A percentile compares a stretch with the other conserved stretches of the same genome.
These are phyloP conservation scores for Dianthus caryophyllus DNA, from an alignment of 148 eudicot genomes.

Conservation along the genomic window DNA sequence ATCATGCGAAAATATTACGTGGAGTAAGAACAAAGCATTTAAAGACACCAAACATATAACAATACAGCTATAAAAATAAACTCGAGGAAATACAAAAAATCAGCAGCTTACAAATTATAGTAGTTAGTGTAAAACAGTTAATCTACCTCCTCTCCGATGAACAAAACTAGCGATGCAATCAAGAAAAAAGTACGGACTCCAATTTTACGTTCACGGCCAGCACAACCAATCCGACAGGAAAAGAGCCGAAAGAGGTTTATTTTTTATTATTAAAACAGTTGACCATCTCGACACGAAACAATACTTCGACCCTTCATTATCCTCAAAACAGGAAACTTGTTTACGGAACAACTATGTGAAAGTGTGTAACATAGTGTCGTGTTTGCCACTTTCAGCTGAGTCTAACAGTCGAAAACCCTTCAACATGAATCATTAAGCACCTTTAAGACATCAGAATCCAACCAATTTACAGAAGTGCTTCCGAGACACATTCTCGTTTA, in stretches of 20 bases:
- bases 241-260: neutral
- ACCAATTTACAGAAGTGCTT: neutral
- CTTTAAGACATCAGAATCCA: neutral
- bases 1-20: neutral
- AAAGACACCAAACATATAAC: neutral
- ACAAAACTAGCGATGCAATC: neutral
- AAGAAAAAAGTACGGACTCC: neutral
- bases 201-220: neutral
- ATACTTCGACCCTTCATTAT: too few species aligned
- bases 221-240: neutral
- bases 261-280: neutral
- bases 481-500: neutral
- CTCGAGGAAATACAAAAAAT: neutral
- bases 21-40: neutral
- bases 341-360: too few species aligned
- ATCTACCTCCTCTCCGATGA: neutral
- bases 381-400: too few species aligned
- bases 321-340: too few species aligned
- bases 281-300: too few species aligned
- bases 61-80: neutral
- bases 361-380: too few species aligned
- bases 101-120: neutral
- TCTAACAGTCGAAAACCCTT: neutral
- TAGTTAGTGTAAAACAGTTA: neutral
- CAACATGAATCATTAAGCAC: neutral